Base-by-base conservation (phyloP, 345 rosid species). In the Rhizophora mangle region DNA sequence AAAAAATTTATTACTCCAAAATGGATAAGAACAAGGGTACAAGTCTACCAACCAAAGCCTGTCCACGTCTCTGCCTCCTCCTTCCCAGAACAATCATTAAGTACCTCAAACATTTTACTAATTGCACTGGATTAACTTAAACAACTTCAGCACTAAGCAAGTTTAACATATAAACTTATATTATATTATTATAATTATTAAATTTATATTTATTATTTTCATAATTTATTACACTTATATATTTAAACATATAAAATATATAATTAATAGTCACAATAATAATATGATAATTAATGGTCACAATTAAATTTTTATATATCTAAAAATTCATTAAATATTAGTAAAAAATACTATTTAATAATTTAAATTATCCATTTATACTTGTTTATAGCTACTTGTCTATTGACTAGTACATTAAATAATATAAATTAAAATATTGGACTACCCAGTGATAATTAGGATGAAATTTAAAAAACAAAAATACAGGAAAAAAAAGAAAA, bases 1-100 rank as follows among this genome's bases (percentile, higher is more conserved):
- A 59, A 9, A 72, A 9, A 24, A 43, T 3, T 24, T 20, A 18
- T 60, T 64, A 47, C 37, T 39, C 34, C 62, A 32, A 26, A 52
- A 68, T 64, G 65, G 77, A 83, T 74, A 75, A 75, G 80, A 68
- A 67, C 71, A 65, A 52, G 15, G 59, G n/a, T 21, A 63, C 51
- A 43, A 29, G 1, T 34, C 68, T 9, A 29, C 62, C 68, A 76
- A 75, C 63, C 55, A 26, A 46, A 63, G 10, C 59, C 73, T 68
- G 75, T 76, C 87, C 72, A 13, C 74, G 49, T 79, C 85, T 61
- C 52, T 31, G 34, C 68, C 62, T 16, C 39, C 39, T 49, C 34
- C 62, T 73, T 65, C 79, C 87, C 79, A 78, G 82, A 84, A 71
- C 66, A 54, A 77, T 70, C 79, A 18, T 63, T 21, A 57, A 11